A percentile compares a stretch with the other conserved stretches of the same genome.
Conservation (phyloP, 495 filamentous ascomycete species). For the Xylaria acuta region DNA sequence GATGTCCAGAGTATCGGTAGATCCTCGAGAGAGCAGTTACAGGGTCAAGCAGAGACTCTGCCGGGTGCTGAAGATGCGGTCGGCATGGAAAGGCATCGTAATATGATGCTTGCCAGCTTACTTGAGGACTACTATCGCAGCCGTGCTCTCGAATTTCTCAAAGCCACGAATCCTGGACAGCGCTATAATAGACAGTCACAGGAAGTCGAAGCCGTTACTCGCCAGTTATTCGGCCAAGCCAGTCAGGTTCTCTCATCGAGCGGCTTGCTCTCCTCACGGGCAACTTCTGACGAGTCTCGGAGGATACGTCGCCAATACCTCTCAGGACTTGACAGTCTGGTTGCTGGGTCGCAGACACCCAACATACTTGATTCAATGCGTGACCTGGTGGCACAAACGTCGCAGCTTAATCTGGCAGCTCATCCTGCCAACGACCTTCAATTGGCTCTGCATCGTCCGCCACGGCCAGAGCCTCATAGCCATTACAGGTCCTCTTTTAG, state of each 20-base stretch:
- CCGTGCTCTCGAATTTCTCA: constrained; percentile 39
- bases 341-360: constrained; percentile 28
- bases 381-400: constrained; percentile 32
- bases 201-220: constrained; percentile 34
- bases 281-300: constrained; percentile 28
- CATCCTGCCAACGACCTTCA: constrained; percentile 33
- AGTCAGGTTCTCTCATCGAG: constrained; percentile 33
- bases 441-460: constrained; percentile 27
- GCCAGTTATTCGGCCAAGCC: constrained; percentile 34
- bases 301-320: constrained; percentile 33
- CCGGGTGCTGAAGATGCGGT: constrained; percentile 19
- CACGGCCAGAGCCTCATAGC: constrained; percentile 18
- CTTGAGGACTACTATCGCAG: constrained; percentile 40
- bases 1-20: constrained; percentile 27
- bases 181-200: constrained; percentile 37
- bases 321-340: constrained; percentile 35
- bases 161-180: constrained; percentile 33
- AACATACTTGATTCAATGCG: constrained; percentile 30
- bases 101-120: constrained; percentile 43
- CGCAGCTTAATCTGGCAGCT: constrained; percentile 31
- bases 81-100: constrained; percentile 38
- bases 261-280: constrained; percentile 33
- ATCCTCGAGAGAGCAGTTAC: constrained; percentile 7
- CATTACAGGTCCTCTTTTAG: constrained; percentile 40
- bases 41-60: constrained; percentile 3